A percentile compares a stretch with the other conserved stretches of the same genome.
phyloP scores from a whole-genome alignment of 2,329 filamentous ascomycete genomes.

The Pleoardoris graminearum region DNA sequence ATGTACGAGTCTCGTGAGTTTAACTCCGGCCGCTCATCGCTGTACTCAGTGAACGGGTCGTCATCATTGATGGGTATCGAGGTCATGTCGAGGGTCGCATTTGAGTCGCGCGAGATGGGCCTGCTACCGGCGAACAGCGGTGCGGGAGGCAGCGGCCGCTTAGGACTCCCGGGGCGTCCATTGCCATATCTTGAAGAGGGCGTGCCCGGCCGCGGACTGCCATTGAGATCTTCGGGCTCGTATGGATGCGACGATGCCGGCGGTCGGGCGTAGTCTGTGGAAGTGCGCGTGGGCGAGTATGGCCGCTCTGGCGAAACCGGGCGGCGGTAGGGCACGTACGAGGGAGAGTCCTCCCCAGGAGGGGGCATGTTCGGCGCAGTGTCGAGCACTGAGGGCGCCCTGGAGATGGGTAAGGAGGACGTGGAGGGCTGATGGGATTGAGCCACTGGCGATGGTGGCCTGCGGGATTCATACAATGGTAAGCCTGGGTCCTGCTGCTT shows the following conservation, averaged over 20 bases:
- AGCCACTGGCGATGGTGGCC: constrained; percentile 47
- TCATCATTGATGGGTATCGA: constrained; percentile 68
- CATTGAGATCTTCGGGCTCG: constrained; percentile 86
- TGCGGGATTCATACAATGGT: constrained; percentile 43
- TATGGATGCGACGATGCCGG: constrained; percentile 73
- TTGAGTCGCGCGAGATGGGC: constrained; percentile 50
- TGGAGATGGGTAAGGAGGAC: constrained; percentile 50
- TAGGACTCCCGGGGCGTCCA: constrained; percentile 74
- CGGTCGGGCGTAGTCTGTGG: constrained; percentile 69
- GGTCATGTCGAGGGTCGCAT: constrained; percentile 61
- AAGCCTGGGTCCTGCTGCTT: constrained; percentile 38
- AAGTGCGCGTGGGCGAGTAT: constrained; percentile 58
- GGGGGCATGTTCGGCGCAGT: constrained; percentile 57
- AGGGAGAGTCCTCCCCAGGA: constrained; percentile 63
- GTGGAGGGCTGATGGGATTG: constrained; percentile 56
- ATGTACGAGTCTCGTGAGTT: constrained; percentile 67
- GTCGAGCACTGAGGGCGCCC: constrained; percentile 57
- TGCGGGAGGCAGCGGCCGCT: constrained; percentile 83
- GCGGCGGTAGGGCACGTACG: constrained; percentile 63
- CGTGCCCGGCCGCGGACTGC: constrained; percentile 85
- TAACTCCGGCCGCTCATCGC: constrained; percentile 60
- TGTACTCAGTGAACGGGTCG: constrained; percentile 72
- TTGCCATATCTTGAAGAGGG: constrained; percentile 87
- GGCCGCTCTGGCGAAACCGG: constrained; percentile 57
- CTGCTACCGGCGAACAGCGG: constrained; percentile 73